These are phyloP conservation scores for Cystobasidium ongulense DNA, from an alignment of 768 basidiomycete species.

Conservation along the genomic window DNA sequence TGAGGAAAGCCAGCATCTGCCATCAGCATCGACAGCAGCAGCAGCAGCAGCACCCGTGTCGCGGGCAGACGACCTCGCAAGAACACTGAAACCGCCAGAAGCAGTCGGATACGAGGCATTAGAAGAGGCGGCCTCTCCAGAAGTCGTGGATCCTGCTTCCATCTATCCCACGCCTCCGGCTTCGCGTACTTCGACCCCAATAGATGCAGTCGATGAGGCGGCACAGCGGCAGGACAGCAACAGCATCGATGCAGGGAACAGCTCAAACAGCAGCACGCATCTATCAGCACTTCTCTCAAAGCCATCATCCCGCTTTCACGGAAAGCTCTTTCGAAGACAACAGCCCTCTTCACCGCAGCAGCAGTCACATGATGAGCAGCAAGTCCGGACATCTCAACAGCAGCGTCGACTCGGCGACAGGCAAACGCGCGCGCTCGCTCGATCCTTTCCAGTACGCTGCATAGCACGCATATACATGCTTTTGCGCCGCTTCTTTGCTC, in stretches of 20 bases:
- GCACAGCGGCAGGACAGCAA: neutral
- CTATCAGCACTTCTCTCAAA: neutral
- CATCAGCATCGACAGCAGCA: neutral
- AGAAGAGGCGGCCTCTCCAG: neutral
- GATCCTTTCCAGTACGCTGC: neutral
- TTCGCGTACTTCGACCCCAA: neutral
- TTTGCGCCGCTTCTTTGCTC: neutral
- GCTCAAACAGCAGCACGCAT: neutral
- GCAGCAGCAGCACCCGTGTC: neutral
- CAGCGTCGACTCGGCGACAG: neutral
- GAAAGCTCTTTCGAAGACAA: neutral
- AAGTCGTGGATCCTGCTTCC: neutral
- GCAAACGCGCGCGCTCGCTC: neutral
- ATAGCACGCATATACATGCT: conserved; percentile 11
- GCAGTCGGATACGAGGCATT: conserved; percentile 10
- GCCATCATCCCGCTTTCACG: neutral
- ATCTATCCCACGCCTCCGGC: neutral
- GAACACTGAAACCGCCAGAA: conserved; percentile 3
- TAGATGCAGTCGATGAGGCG: neutral
- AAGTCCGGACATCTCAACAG: neutral
- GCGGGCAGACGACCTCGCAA: neutral
- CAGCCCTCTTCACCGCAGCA: neutral
- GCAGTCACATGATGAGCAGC: conserved; percentile 7
- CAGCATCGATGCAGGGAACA: neutral
- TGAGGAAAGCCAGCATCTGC: neutral